Evolutionary conservation across 148 eudicot genomes (phyloP), one percentile per base, ranked within the genome.

Genomic region (Nyssa sinensis): DNA sequence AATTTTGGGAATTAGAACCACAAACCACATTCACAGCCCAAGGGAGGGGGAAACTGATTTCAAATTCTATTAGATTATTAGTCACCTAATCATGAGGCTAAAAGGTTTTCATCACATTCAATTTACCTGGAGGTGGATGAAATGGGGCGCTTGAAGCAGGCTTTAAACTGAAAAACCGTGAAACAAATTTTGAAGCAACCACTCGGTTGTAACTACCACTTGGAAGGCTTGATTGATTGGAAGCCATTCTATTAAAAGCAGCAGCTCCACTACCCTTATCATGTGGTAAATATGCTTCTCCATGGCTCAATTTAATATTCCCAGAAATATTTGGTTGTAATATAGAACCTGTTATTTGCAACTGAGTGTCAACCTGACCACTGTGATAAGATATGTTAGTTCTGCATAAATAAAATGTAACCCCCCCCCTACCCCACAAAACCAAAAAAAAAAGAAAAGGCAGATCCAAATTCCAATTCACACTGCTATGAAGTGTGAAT

Each of bases 271-370:
- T 83, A 67, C 99, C 95, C 81, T 96, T 96, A 82, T 96, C 99
- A 80, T 96, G 99, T 25, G 98, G 99, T 37, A 96, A 78, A 83
- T 96, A 93, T 61, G 94, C 98, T 80, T 96, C 99, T 60, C 99
- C 99, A 67, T 86, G 93, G 83, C 99, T 91, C 72, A 96, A 67
- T 82, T 93, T 96, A 74, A 93, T 93, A 59, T 91, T 91, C 58
- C 99, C 99, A 65, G 99, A 96, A 64, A 96, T 89, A 81, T 89
- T 91, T 44, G 99, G 99, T 87, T 96, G 92, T 89, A 93, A 75
- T 64, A 96, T 93, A 62, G 98, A 96, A 51, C 99, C 98, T 47
- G 89, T 84, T 79, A 96, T 74, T 84, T 93, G 99, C 88, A 96
- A 81, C 80, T 93, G 94, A 67, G 97, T 81, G 76, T 96, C 99